Evolutionary conservation across 1,139 yeast species (phyloP).

Genomic region (Arxiozyma bovina): DNA sequence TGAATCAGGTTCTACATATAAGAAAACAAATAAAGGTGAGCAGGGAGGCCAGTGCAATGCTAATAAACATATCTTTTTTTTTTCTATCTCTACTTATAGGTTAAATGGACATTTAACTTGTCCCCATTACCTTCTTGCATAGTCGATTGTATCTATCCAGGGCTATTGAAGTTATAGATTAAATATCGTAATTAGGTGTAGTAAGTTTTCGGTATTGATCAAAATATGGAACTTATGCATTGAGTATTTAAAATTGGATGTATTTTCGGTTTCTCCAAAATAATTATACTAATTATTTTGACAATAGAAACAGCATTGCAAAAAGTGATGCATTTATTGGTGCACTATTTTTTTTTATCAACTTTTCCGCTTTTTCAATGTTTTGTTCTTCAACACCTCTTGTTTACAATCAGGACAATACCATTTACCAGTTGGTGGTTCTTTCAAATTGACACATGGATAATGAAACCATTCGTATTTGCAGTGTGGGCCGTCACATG

Average conservation of each 20-base stretch:
- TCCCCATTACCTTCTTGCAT: no score
- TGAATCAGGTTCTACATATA: no score
- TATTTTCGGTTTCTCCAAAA: no score
- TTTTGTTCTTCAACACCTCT: slow-evolving; percentile 24
- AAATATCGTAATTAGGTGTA: not conserved
- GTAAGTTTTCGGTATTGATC: no score
- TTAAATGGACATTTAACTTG: not conserved
- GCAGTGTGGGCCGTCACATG: slow-evolving; percentile 67
- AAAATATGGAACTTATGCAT: not conserved
- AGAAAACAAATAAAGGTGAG: not conserved
- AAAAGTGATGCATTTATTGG: not conserved
- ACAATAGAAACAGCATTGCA: no score
- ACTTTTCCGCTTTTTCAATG: slow-evolving; percentile 17
- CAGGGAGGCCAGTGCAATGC: not conserved
- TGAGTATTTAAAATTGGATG: no score
- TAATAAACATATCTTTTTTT: no score
- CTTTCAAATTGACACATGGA: slow-evolving; percentile 59
- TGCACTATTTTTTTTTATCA: not conserved
- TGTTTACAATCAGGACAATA: slow-evolving; percentile 55
- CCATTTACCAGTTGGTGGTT: slow-evolving; percentile 68
- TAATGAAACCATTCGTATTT: slow-evolving; percentile 72
- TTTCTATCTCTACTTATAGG: no score
- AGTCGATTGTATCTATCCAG: not conserved
- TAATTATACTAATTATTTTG: no score
- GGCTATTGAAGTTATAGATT: no score